phyloP scores from a whole-genome alignment of 2,329 filamentous ascomycete species.

The Exophiala spinifera region DNA sequence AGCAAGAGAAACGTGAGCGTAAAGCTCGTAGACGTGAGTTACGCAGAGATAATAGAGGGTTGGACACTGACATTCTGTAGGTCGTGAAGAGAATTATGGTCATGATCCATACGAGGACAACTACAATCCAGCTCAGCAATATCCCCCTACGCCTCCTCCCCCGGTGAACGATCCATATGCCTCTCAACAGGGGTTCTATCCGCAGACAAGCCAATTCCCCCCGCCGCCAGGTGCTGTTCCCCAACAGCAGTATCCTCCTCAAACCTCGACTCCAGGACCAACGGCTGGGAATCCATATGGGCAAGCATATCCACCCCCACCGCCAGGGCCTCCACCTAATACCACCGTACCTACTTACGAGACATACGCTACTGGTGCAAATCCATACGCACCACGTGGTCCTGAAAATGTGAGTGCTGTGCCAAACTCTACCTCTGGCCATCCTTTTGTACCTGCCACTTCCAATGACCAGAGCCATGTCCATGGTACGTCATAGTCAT shows the following conservation, averaged over 20 bases:
- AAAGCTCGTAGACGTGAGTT: constrained; percentile 35
- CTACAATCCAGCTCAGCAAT: constrained; percentile 38
- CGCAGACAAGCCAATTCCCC: constrained; percentile 41
- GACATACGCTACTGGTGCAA: constrained; percentile 37
- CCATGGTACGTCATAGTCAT: constrained; percentile 43
- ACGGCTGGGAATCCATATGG: constrained; percentile 26
- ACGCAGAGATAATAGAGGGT: no score
- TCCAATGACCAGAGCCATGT: constrained; percentile 36
- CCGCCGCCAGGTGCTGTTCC: constrained; percentile 38
- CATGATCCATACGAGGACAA: constrained; percentile 42
- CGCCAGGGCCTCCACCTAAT: constrained; percentile 37
- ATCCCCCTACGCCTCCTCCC: constrained; percentile 37
- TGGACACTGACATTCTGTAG: constrained; percentile 12
- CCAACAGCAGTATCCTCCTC: constrained; percentile 21
- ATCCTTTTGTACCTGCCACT: constrained; percentile 31
- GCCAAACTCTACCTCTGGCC: constrained; percentile 31
- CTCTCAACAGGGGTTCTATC: constrained; percentile 39
- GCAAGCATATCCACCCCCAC: constrained; percentile 40
- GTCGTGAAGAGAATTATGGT: constrained; percentile 20
- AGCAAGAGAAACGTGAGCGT: constrained; percentile 55
- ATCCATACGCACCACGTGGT: constrained; percentile 41
- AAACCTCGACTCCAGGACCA: constrained; percentile 18
- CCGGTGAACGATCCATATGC: constrained; percentile 31
- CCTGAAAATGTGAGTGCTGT: constrained; percentile 52
- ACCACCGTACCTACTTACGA: constrained; percentile 24